These are phyloP conservation scores for Bipolaris bicolor DNA, from an alignment of 2,329 filamentous ascomycete genomes.

Conservation along the genomic window DNA sequence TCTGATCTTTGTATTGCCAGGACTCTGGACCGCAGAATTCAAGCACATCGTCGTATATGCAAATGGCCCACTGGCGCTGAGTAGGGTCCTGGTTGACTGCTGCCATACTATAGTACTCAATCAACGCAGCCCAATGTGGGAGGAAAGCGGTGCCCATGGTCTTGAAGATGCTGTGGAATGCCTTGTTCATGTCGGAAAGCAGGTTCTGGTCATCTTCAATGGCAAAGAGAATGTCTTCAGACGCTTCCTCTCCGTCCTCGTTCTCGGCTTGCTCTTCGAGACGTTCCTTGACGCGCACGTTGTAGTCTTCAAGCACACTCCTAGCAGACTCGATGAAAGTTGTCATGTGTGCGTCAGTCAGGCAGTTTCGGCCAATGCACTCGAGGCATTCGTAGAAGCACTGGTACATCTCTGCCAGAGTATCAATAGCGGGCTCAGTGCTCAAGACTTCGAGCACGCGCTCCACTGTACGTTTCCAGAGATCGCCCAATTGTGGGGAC, in stretches of 20 bases:
- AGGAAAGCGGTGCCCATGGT: conserved; percentile 88
- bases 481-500: conserved; percentile 76
- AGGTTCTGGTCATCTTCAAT: conserved; percentile 98
- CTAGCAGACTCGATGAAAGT: conserved; percentile 86
- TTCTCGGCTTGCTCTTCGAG: conserved; percentile 82
- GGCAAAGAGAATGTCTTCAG: conserved; percentile 84
- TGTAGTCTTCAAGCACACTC: conserved; percentile 90
- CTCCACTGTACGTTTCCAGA: conserved; percentile 85
- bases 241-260: conserved; percentile 89
- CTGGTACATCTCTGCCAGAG: conserved; percentile 97
- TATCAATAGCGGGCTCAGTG: conserved; percentile 94
- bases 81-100: conserved; percentile 82
- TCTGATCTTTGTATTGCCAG: conserved; percentile 83
- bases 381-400: conserved; percentile 99
- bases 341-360: conserved; percentile 79
- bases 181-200: conserved; percentile 99
- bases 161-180: conserved; percentile 98
- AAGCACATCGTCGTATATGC: conserved; percentile 97
- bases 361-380: conserved; percentile 84
- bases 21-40: conserved; percentile 94
- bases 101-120: conserved; percentile 85
- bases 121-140: conserved; percentile 82
- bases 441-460: conserved; percentile 93
- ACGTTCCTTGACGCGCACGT: conserved; percentile 80
- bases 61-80: conserved; percentile 97